Percentiles rank a stretch among this genome's conserved stretches.
These are phyloP conservation scores for Paraconiothyrium brasiliense DNA, from an alignment of 2,329 filamentous ascomycete species.

Conservation along the genomic window DNA sequence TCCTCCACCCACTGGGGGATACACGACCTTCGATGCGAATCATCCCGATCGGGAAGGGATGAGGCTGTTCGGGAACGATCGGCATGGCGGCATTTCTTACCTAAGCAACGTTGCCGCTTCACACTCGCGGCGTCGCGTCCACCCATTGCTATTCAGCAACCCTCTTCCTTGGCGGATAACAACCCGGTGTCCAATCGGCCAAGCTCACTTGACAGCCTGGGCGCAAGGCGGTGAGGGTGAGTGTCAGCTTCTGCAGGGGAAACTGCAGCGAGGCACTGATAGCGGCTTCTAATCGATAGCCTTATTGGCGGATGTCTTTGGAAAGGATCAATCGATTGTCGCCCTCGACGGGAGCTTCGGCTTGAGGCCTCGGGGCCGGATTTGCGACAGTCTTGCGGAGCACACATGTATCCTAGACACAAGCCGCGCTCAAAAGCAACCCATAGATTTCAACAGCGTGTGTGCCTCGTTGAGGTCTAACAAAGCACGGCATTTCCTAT, in stretches of 20 bases:
- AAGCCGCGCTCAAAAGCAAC: neutral
- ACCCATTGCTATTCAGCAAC: neutral
- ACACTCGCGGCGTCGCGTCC: neutral
- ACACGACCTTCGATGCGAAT: neutral
- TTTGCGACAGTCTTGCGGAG: neutral
- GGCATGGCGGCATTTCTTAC: conserved; percentile 8
- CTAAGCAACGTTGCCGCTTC: neutral
- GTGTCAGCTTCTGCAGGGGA: conserved; percentile 12
- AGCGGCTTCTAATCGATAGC: conserved; percentile 10
- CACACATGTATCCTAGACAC: neutral
- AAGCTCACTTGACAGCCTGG: conserved; percentile 2
- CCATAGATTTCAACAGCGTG: neutral
- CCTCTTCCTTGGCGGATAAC: neutral
- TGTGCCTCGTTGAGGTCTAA: neutral
- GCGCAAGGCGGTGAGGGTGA: conserved; percentile 12
- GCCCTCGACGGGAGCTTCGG: neutral
- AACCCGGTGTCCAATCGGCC: neutral
- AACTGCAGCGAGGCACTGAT: conserved; percentile 11
- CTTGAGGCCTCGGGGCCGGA: neutral
- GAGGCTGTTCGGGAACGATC: conserved; percentile 7
- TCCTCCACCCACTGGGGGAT: neutral
- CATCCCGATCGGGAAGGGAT: neutral
- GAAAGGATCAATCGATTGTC: neutral
- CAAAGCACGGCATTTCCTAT: conserved; percentile 3
- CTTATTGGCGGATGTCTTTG: conserved; percentile 8